phyloP scores from a whole-genome alignment of 1,139 yeast genomes.

The Pneumocystis carinii region DNA sequence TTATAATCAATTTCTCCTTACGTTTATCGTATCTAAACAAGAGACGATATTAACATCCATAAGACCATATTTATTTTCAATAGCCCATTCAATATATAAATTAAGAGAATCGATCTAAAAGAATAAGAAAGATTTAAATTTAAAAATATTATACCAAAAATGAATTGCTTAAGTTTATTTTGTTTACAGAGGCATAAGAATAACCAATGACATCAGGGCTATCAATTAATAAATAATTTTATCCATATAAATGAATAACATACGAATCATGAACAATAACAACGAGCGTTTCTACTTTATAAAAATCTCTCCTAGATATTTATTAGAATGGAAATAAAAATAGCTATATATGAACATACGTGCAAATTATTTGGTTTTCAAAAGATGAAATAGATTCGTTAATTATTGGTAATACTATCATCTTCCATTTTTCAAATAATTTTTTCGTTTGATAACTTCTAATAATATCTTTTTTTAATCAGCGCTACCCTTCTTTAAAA shows the following conservation, averaged over 20 bases:
- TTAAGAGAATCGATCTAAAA: slow-evolving; percentile 38
- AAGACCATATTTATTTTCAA: slow-evolving; percentile 49
- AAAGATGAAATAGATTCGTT: slow-evolving; percentile 36
- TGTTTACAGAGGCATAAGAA: slow-evolving; percentile 64
- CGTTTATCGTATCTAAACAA: slow-evolving; percentile 21
- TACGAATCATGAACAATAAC: slow-evolving; percentile 69
- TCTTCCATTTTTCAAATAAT: slow-evolving; percentile 40
- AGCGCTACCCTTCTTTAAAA: background rate
- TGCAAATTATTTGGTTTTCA: slow-evolving; percentile 57
- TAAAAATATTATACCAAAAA: slow-evolving; percentile 26
- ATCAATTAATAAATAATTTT: background rate
- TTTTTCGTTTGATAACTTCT: slow-evolving; percentile 53
- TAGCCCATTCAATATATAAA: slow-evolving; percentile 46
- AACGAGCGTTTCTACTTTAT: slow-evolving; percentile 46
- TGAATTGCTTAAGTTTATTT: slow-evolving; percentile 57
- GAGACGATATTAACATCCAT: slow-evolving; percentile 71
- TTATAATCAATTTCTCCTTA: background rate
- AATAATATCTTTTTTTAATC: slow-evolving; percentile 42
- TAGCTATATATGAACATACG: background rate
- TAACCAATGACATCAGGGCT: slow-evolving; percentile 79
- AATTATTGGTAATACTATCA: slow-evolving; percentile 57
- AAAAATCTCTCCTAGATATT: slow-evolving; percentile 44
- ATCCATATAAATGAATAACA: background rate
- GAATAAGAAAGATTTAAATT: background rate
- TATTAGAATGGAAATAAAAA: background rate